These are phyloP conservation scores for Alnus rubra DNA, from an alignment of 306 rosid species.

Conservation along the genomic window DNA sequence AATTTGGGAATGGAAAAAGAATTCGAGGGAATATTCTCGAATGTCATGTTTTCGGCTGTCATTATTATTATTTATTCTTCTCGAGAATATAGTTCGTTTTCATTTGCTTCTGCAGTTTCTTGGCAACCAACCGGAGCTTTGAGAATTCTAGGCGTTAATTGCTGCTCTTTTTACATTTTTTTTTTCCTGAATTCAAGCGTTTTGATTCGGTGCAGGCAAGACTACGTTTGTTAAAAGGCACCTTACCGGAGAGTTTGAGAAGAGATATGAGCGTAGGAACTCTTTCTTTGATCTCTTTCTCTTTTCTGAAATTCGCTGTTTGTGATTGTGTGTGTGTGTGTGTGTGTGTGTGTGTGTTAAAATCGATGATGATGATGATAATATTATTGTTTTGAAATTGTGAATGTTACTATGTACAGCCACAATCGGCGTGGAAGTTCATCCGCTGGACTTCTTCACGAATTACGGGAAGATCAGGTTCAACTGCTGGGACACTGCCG, in stretches of 20 bases:
- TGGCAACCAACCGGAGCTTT: background rate
- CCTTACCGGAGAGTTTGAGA: constrained; percentile 40
- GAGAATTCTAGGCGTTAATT: background rate
- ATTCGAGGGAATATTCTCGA: background rate
- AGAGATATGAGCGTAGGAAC: constrained; percentile 38
- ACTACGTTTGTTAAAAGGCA: constrained; percentile 39
- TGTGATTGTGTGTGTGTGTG: background rate
- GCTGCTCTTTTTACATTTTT: too few species aligned
- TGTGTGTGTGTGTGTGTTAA: too few species aligned
- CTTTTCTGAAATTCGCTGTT: background rate
- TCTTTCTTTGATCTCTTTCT: background rate
- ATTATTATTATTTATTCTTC: background rate
- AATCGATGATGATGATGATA: background rate
- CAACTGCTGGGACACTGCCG: constrained; percentile 42
- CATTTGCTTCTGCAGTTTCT: background rate
- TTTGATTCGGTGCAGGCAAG: constrained; percentile 20
- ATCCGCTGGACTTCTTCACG: constrained; percentile 34
- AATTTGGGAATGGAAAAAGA: background rate
- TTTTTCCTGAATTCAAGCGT: background rate
- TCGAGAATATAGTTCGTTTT: background rate
- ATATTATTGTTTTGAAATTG: background rate
- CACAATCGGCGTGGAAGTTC: constrained; percentile 37
- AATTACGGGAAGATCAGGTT: constrained; percentile 36
- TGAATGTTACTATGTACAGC: background rate
- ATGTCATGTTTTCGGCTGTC: background rate